A percentile compares a stretch with the other conserved stretches of the same genome.
phyloP scores from a whole-genome alignment of 176 grass and related monocot genomes.

The Hsuehochloa calcarea region DNA sequence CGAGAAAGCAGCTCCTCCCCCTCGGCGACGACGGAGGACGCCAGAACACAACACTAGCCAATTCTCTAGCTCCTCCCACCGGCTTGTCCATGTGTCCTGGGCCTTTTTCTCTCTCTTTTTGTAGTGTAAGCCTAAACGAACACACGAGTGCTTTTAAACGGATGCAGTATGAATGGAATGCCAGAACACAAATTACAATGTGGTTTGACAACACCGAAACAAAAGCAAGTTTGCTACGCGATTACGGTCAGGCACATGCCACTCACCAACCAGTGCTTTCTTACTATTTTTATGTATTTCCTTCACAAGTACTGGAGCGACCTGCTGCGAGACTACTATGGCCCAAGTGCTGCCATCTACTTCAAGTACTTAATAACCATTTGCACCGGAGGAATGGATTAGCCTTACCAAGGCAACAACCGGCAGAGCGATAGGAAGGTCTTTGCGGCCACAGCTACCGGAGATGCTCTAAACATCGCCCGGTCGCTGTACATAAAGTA shows the following conservation, averaged over 20 bases:
- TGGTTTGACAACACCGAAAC: slow-evolving; percentile 84
- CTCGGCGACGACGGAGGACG: too few species aligned
- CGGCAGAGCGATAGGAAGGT: slow-evolving; percentile 67
- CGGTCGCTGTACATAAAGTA: slow-evolving; percentile 50
- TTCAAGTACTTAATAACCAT: slow-evolving; percentile 65
- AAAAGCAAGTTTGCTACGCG: slow-evolving; percentile 73
- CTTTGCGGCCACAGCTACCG: slow-evolving; percentile 47
- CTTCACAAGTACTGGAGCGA: slow-evolving; percentile 83
- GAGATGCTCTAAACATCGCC: slow-evolving; percentile 60
- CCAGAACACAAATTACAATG: slow-evolving; percentile 88
- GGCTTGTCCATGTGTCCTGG: too few species aligned
- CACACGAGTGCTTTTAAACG: background rate
- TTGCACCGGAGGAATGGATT: slow-evolving; percentile 65
- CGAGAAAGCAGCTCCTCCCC: too few species aligned
- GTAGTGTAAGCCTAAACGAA: background rate
- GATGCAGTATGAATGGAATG: slow-evolving; percentile 94
- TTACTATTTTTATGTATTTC: background rate
- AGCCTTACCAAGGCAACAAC: slow-evolving; percentile 68
- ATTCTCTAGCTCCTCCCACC: too few species aligned
- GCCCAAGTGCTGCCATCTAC: slow-evolving; percentile 69
- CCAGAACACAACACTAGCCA: too few species aligned
- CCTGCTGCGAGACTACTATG: slow-evolving; percentile 66
- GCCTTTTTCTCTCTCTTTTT: too few species aligned
- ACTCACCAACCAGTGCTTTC: background rate
- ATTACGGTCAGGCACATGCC: slow-evolving; percentile 51